Percentiles rank a stretch among this genome's conserved stretches.
Conservation (phyloP, 345 rosid species). For the Tarenaya hassleriana region DNA sequence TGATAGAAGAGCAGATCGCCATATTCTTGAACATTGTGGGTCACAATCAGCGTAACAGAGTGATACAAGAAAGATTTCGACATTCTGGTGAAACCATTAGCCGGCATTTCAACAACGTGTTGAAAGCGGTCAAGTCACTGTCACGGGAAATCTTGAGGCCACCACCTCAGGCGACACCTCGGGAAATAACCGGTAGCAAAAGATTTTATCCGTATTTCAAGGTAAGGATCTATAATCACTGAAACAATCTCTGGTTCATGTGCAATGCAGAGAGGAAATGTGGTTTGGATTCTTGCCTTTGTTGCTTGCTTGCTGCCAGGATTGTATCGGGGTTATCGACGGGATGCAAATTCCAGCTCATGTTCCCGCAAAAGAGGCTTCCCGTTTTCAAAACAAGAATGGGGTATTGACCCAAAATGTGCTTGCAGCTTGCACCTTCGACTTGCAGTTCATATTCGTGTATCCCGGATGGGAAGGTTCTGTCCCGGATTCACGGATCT, state of each 20-base stretch:
- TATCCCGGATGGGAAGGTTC: constrained; percentile 92
- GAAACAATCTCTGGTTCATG: constrained; percentile 1
- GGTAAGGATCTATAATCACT: constrained; percentile 30
- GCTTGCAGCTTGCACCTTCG: constrained; percentile 78
- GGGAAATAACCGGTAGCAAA: constrained; percentile 36
- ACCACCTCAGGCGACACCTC: constrained; percentile 36
- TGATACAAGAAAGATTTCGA: constrained; percentile 66
- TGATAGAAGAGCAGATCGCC: constrained; percentile 72
- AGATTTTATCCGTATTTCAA: constrained; percentile 70
- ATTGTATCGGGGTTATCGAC: constrained; percentile 68
- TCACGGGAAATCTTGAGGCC: constrained; percentile 57
- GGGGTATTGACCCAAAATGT: constrained; percentile 63
- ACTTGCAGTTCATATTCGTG: constrained; percentile 63
- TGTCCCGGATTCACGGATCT: constrained; percentile 56
- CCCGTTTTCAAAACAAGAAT: constrained; percentile 61
- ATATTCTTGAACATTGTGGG: constrained; percentile 71
- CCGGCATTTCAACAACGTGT: constrained; percentile 69
- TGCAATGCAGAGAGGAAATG: constrained; percentile 10
- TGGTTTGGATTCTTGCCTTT: constrained; percentile 10
- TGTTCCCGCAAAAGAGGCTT: constrained; percentile 69
- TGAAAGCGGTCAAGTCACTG: constrained; percentile 71
- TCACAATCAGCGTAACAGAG: constrained; percentile 79
- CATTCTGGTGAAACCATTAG: constrained; percentile 82
- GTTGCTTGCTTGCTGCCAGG: constrained; percentile 37
- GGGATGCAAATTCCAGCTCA: constrained; percentile 69